Base-by-base conservation (phyloP, 768 basidiomycete species). In the Amanita rubescens region DNA sequence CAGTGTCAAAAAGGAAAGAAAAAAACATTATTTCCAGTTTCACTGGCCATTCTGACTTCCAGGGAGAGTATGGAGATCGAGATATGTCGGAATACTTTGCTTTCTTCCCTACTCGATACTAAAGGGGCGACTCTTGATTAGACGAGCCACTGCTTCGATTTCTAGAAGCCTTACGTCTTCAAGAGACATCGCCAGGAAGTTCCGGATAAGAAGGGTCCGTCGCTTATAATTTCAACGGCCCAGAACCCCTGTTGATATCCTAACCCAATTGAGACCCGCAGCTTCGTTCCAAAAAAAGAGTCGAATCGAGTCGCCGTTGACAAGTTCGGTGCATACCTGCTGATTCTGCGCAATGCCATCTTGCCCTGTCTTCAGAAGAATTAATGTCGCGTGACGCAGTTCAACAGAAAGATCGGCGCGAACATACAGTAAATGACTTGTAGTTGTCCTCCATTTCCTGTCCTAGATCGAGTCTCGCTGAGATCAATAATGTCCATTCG, bases 161-260 rank as follows among this genome's bases (percentile, higher is more conserved):
- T 30, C 17, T 38, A 51, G 49, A 55, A 53, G 44, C 52, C 62
- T 63, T 56, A 73, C 73, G 74, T 74, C 64, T 75, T 74, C 51
- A 71, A 58, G 55, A 78, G 78, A 63, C 74, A 84, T 70, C 72
- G 80, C 91, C 92, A 95, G 12, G 80, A 77, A 9, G 84, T 83
- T 55, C 81, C 77, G 20, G 78, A 69, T n/a, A 94, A 74, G 73
- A 90, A 94, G 1, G 93, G 92, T 66, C 94, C 94, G 44, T 75
- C 79, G 42, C 74, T 68, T 53, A 82, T 77, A 3, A 79, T 81
- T 62, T 92, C 90, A 58, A 94, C 87, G 8, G 85, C 88, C 93
- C 93, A 94, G 70, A 80, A 92, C 17, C 87, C n/a, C 86, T 45
- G 93, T 77, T 1, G 92, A 87, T 48, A 94, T 86, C 49, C 91